Evolutionary conservation across 768 basidiomycete genomes (phyloP), one percentile per base, ranked within the genome.

Genomic region (Mrakia frigida): DNA sequence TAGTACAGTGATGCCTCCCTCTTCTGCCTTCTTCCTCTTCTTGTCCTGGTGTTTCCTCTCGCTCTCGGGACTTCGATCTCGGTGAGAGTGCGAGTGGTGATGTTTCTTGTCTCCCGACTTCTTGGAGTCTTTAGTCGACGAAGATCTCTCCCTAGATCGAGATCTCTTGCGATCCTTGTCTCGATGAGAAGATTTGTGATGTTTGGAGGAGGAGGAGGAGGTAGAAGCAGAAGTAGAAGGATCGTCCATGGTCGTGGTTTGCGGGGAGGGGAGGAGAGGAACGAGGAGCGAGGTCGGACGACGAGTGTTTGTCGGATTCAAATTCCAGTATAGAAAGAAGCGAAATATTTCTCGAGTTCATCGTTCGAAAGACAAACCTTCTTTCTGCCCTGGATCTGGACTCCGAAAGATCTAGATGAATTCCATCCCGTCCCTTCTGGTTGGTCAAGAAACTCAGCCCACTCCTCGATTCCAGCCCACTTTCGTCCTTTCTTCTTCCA

Each of bases 1-100:
- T 0, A 87, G 85, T 46, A 88, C 85, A 46, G 87, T 86, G 37
- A 90, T 83, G 1, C 79, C 80, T 16, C 79, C 59, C 77, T 83
- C 86, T 79, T 81, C 82, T 74, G 80, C 82, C 80, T 80, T 68
- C 78, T 77, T 81, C 41, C 46, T 63, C 73, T 74, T 74, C 28
- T 65, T 65, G 43, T 74, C 59, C 10, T 74, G 73, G 67, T 74
- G 73, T 61, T 41, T 59, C 41, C 73, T 74, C 31, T 74, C 61
- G n/a, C 61, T 65, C n/a, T 65, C 73, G 35, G 73, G 63, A 33
- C 23, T 28, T 39, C 70, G 3, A 9, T 72, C 70, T 31, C 35
- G 25, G 18, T 39, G 33, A 35, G 63, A 43, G 16, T 9, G 16
- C 43, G 37, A 21, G 37, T 56, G 56, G 37, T 68, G 65, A 68